Conservation (phyloP, 768 basidiomycete genomes). For the Amanita molliuscula region DNA sequence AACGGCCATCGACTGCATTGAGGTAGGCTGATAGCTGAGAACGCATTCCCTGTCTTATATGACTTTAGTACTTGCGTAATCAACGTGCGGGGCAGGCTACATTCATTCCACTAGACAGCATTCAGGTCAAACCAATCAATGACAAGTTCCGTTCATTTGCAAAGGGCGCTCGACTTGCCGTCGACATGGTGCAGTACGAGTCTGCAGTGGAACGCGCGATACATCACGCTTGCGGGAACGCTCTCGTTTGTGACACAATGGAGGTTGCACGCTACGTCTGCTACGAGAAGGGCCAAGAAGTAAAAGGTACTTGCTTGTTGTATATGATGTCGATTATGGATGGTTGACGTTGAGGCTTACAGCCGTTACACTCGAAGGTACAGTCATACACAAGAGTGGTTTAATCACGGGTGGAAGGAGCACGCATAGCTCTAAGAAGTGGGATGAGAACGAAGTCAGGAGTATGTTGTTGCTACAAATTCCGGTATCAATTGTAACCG, state of each 20-base stretch:
- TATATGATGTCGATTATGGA: neutral
- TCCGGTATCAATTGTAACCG: neutral
- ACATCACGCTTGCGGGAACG: conserved; percentile 93
- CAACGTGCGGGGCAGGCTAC: conserved; percentile 95
- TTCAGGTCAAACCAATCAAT: conserved; percentile 86
- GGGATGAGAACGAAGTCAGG: conserved; percentile 91
- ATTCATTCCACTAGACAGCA: conserved; percentile 97
- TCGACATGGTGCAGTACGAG: conserved; percentile 79
- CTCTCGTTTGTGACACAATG: conserved; percentile 92
- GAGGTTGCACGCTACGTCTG: conserved; percentile 85
- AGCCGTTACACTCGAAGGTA: conserved; percentile 97
- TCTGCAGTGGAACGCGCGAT: conserved; percentile 86
- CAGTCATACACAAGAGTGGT: conserved; percentile 95
- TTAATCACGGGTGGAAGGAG: conserved; percentile 93
- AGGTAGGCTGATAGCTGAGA: conserved; percentile 35
- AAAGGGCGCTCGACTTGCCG: conserved; percentile 76
- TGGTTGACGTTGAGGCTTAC: neutral
- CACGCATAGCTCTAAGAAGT: conserved; percentile 72
- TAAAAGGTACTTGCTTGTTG: conserved; percentile 62
- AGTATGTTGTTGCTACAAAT: conserved; percentile 31
- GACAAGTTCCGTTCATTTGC: conserved; percentile 92
- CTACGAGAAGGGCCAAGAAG: conserved; percentile 92
- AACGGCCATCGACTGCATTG: conserved; percentile 95
- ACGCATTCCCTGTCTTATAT: neutral
- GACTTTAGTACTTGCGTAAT: conserved; percentile 76